These are phyloP conservation scores for Tephrocybe sp. DNA, from an alignment of 768 basidiomycete species.

Conservation along the genomic window DNA sequence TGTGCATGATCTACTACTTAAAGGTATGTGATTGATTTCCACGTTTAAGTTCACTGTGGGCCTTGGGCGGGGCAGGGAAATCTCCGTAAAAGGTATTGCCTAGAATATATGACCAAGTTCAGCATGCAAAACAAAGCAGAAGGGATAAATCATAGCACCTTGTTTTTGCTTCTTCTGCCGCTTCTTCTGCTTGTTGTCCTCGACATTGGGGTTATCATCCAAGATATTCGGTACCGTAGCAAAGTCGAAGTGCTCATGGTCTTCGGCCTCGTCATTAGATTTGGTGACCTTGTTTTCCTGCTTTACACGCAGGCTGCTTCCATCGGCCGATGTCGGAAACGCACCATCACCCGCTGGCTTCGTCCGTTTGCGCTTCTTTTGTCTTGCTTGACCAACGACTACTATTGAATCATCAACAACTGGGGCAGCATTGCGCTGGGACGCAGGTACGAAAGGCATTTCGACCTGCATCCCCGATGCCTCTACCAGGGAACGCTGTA, in stretches of 20 bases:
- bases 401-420: conserved; percentile 64
- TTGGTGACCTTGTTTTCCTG: conserved; percentile 21
- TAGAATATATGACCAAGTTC: conserved; percentile 16
- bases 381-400: conserved; percentile 63
- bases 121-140: neutral
- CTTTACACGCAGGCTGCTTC: conserved; percentile 17
- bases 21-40: conserved; percentile 75
- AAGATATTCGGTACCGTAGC: conserved; percentile 66
- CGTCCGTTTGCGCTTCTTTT: conserved; percentile 65
- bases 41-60: conserved; percentile 61
- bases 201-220: conserved; percentile 50
- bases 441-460: conserved; percentile 75
- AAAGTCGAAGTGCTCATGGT: conserved; percentile 66
- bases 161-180: conserved; percentile 47
- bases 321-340: conserved; percentile 16
- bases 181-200: conserved; percentile 47
- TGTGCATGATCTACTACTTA: conserved; percentile 35
- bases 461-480: conserved; percentile 54
- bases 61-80: conserved; percentile 67
- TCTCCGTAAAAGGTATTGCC: conserved; percentile 50
- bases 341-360: conserved; percentile 25
- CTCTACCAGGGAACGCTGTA: conserved; percentile 22
- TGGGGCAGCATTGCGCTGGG: conserved; percentile 44
- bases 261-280: conserved; percentile 20
- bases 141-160: conserved; percentile 21